Percentiles rank a stretch among this genome's conserved stretches.
phyloP scores from a whole-genome alignment of 164 flowering plant species.

The Tetrastigma voinierianum region DNA sequence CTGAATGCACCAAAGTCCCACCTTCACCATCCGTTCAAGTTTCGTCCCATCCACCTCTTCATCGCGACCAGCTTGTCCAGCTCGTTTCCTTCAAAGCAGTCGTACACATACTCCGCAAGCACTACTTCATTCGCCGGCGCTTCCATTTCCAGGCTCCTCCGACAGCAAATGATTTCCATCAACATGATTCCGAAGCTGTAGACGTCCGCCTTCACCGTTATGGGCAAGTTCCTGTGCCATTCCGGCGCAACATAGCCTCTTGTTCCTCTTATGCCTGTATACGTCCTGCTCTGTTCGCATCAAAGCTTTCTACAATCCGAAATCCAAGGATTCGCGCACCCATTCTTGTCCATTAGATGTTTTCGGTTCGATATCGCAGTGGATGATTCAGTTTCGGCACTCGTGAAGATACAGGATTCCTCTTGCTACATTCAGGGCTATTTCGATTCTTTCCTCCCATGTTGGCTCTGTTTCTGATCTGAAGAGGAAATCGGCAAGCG shows the following conservation, averaged over 20 bases:
- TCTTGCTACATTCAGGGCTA: conserved; percentile 7
- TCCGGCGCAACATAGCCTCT: conserved; percentile 18
- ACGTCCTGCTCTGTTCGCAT: conserved; percentile 14
- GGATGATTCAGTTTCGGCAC: conserved; percentile 15
- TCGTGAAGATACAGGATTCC: conserved; percentile 16
- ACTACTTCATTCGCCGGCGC: conserved; percentile 6
- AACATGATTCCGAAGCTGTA: conserved; percentile 22
- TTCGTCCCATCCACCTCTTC: conserved; percentile 7
- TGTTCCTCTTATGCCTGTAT: conserved; percentile 17
- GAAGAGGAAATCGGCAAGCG: conserved; percentile 12
- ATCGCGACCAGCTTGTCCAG: conserved; percentile 12
- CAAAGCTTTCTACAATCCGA: conserved; percentile 18
- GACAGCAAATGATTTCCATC: conserved; percentile 16
- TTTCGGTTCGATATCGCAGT: conserved; percentile 23
- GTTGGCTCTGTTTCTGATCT: neutral
- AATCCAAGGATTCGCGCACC: conserved; percentile 13
- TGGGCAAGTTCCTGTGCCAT: conserved; percentile 20
- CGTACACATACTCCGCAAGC: conserved; percentile 15
- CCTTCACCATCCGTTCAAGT: conserved; percentile 11
- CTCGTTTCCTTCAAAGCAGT: conserved; percentile 11
- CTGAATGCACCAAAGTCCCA: conserved; percentile 19
- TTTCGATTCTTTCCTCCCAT: conserved; percentile 10
- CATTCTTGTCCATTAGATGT: conserved; percentile 15
- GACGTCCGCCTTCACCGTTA: conserved; percentile 21
- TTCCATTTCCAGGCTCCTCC: conserved; percentile 10